Base-by-base conservation (phyloP, 768 basidiomycete species). In the Pleurotus salmoneostramineus region DNA sequence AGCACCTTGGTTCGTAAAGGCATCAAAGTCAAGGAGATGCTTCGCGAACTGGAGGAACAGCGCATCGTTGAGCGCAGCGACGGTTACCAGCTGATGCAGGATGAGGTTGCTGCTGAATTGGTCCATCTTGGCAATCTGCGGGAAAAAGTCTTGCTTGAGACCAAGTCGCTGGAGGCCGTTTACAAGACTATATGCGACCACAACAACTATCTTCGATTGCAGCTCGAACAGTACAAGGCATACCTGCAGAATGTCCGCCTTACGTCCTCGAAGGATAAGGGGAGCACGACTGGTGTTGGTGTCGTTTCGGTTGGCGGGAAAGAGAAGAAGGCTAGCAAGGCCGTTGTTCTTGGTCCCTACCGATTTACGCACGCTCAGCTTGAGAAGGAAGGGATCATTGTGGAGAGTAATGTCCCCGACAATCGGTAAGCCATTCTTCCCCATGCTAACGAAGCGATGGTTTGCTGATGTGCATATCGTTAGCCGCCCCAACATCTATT, bases 101-200 rank as follows among this genome's bases (percentile, higher is more conserved):
- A 99, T 62, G 97, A 99, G 69, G 95, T 99, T 27, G 82, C 87
- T 4, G 93, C 93, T 4, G 97, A 99, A 72, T 88, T 99, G 58
- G 89, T 88, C 6, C 97, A 99, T 71, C 83, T 99, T 14, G 97
- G 97, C 49, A 99, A 98, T 69, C 76, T 98, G 60, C 85, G 93
- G 46, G 97, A 99, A 74, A 98, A 98, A 77, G 94, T 98, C 31
- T 65, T 97, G 27, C 74, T 90, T 56, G 97, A 99, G 77, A 95
- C 90, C 48, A 88, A 91, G 66, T 91, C 89, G 14, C 80, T 99
- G 58, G 97, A 98, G 61, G 89, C 93, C 5, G 97, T 99, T 31
- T 99, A 95, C 85, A 97, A 98, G 83, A 99, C 96, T 15, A 99
- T 99, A 64, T 89, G 95, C 71, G 97, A 98, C 70, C 97, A 99